Percentiles rank a stretch among this genome's conserved stretches.
Conservation (phyloP, 1,139 yeast species). For the Hansenula lynferdii region DNA sequence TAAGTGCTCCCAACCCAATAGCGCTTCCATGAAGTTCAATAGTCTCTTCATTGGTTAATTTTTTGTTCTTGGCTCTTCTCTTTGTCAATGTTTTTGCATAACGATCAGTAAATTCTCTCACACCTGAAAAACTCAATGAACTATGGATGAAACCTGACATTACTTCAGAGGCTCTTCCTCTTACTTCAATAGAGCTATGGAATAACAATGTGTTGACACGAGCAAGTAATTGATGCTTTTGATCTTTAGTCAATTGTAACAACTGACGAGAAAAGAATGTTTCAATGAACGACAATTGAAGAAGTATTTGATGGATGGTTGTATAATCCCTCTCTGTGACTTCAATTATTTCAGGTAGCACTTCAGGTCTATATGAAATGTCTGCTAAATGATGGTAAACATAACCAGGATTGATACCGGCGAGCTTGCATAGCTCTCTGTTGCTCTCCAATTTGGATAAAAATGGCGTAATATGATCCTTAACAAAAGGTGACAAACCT, state of each 20-base stretch:
- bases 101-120: slow-evolving; percentile 31
- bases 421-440: slow-evolving; percentile 80
- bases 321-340: slow-evolving; percentile 45
- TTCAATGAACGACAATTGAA: slow-evolving; percentile 68
- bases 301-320: slow-evolving; percentile 64
- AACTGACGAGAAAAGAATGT: slow-evolving; percentile 72
- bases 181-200: slow-evolving; percentile 60
- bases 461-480: slow-evolving; percentile 60
- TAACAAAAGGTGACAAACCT: slow-evolving; percentile 35
- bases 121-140: slow-evolving; percentile 46
- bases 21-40: slow-evolving; percentile 78
- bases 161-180: slow-evolving; percentile 72
- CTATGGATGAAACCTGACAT: slow-evolving; percentile 81
- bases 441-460: slow-evolving; percentile 59
- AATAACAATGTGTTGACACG: slow-evolving; percentile 56
- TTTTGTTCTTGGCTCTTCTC: slow-evolving; percentile 28
- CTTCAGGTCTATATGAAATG: slow-evolving; percentile 43
- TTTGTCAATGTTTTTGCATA: slow-evolving; percentile 34
- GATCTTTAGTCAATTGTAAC: slow-evolving; percentile 45
- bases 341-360: slow-evolving; percentile 41
- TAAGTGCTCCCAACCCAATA: slow-evolving; percentile 82
- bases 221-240: slow-evolving; percentile 47
- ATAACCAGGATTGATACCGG: slow-evolving; percentile 53
- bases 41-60: slow-evolving; percentile 36
- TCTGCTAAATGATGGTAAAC: slow-evolving; percentile 55